These are phyloP conservation scores for Fusarium tjaetaba DNA, from an alignment of 2,329 filamentous ascomycete species.

Conservation along the genomic window DNA sequence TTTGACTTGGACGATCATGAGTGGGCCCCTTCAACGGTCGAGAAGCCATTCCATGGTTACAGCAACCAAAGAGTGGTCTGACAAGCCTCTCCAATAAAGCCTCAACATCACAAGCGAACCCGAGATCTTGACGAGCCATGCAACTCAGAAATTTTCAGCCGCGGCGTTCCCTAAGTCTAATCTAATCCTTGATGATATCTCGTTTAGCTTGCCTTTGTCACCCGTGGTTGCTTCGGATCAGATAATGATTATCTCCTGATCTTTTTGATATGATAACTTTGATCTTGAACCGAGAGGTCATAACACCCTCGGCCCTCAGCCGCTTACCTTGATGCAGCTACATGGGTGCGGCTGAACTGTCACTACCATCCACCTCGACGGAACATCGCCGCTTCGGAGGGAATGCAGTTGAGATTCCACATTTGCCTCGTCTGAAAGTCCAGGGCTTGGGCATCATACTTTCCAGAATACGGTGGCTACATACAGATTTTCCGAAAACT, in stretches of 20 bases:
- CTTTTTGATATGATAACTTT: conserved; percentile 36
- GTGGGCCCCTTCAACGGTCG: conserved; percentile 33
- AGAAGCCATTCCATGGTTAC: conserved; percentile 31
- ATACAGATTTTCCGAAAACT: neutral
- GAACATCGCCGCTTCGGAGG: neutral
- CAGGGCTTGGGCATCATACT: neutral
- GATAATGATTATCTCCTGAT: conserved; percentile 28
- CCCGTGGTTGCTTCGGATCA: conserved; percentile 14
- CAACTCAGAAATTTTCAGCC: conserved; percentile 2
- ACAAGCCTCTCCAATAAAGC: neutral
- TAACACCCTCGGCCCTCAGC: neutral
- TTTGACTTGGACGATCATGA: neutral
- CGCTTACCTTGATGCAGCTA: neutral
- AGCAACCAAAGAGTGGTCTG: conserved; percentile 6
- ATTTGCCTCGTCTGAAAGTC: conserved; percentile 3
- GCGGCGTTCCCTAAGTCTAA: neutral
- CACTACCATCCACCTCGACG: neutral
- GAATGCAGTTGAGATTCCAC: conserved; percentile 4
- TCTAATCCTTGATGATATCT: neutral
- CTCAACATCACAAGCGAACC: conserved; percentile 1
- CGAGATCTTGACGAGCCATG: neutral
- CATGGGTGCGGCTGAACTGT: conserved; percentile 16
- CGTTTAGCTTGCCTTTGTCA: neutral
- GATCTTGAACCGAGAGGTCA: conserved; percentile 14
- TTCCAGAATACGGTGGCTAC: neutral